Evolutionary conservation across 257 asterid genomes (phyloP).

Genomic region (Penstemon eatonii): DNA sequence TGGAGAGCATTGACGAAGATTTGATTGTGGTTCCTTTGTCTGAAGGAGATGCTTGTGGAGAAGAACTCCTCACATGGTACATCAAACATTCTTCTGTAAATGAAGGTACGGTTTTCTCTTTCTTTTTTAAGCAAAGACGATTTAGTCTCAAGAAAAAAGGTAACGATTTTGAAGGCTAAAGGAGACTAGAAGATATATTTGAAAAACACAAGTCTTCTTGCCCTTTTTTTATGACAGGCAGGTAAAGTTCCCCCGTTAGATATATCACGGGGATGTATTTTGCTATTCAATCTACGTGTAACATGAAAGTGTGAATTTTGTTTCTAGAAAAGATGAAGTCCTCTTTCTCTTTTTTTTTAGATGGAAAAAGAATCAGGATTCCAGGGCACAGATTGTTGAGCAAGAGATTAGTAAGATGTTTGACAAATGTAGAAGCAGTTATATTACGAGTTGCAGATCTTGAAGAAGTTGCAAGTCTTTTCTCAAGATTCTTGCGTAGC

Average conservation of each 20-base stretch:
- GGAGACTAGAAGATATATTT: too few species aligned
- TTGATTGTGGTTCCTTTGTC: slow-evolving; percentile 44
- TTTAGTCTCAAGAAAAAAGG: too few species aligned
- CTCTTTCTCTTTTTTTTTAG: slow-evolving; percentile 31
- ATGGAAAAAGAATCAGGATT: slow-evolving; percentile 54
- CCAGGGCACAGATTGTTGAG: slow-evolving; percentile 70
- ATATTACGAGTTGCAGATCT: slow-evolving; percentile 74
- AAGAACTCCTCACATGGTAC: slow-evolving; percentile 46
- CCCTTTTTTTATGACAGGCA: too few species aligned
- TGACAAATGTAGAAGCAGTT: slow-evolving; percentile 79
- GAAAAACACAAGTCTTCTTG: too few species aligned
- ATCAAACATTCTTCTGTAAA: slow-evolving; percentile 79
- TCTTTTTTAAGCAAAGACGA: too few species aligned
- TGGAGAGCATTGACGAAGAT: slow-evolving; percentile 77
- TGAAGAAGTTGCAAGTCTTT: slow-evolving; percentile 77
- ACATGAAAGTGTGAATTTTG: too few species aligned
- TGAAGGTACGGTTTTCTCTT: slow-evolving; percentile 43
- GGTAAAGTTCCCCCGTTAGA: too few species aligned
- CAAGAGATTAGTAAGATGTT: slow-evolving; percentile 68
- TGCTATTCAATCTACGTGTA: too few species aligned
- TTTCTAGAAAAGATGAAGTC: too few species aligned
- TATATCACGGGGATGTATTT: too few species aligned
- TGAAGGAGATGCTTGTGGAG: slow-evolving; percentile 86
- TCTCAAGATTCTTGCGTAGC: slow-evolving; percentile 69
- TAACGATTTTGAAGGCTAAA: too few species aligned